phyloP scores from a whole-genome alignment of 2,329 filamentous ascomycete genomes.

The Dryadomyces sulphureus region DNA sequence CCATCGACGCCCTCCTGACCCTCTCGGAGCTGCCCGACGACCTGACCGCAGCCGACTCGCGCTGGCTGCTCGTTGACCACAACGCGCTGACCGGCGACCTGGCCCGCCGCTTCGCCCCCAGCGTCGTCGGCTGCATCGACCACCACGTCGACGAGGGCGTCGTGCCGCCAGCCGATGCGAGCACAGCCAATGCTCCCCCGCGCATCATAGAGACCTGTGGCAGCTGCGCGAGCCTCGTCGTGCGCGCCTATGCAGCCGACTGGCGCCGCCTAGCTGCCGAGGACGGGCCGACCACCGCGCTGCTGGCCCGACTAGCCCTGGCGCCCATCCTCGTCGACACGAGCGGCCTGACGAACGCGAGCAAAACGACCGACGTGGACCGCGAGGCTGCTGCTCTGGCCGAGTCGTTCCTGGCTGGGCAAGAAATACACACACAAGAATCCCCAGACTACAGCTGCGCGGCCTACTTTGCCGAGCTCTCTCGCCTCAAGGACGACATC shows the following conservation, averaged over 20 bases:
- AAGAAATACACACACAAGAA: neutral
- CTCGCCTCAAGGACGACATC: conserved; percentile 53
- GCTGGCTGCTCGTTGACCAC: conserved; percentile 68
- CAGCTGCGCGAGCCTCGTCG: conserved; percentile 59
- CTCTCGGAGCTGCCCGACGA: conserved; percentile 31
- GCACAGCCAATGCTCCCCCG: conserved; percentile 21
- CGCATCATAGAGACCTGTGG: conserved; percentile 52
- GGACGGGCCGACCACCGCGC: conserved; percentile 21
- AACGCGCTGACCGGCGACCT: conserved; percentile 55
- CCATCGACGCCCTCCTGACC: conserved; percentile 49
- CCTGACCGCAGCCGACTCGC: conserved; percentile 39
- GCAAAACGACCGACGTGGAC: conserved; percentile 53
- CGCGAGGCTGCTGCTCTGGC: conserved; percentile 40
- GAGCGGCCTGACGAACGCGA: conserved; percentile 41
- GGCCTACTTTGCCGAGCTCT: conserved; percentile 44
- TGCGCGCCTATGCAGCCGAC: conserved; percentile 37
- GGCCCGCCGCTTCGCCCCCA: conserved; percentile 21
- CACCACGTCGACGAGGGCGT: conserved; percentile 61
- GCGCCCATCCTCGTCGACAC: conserved; percentile 65
- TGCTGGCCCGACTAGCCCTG: conserved; percentile 49
- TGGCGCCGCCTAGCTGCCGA: conserved; percentile 39
- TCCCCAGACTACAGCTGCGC: conserved; percentile 32
- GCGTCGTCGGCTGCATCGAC: conserved; percentile 55
- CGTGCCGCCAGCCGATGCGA: conserved; percentile 19
- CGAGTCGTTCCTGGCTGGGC: conserved; percentile 26